These are phyloP conservation scores for Sugiyamaella boreocaroliniensis DNA, from an alignment of 805 yeast genomes.

Conservation along the genomic window DNA sequence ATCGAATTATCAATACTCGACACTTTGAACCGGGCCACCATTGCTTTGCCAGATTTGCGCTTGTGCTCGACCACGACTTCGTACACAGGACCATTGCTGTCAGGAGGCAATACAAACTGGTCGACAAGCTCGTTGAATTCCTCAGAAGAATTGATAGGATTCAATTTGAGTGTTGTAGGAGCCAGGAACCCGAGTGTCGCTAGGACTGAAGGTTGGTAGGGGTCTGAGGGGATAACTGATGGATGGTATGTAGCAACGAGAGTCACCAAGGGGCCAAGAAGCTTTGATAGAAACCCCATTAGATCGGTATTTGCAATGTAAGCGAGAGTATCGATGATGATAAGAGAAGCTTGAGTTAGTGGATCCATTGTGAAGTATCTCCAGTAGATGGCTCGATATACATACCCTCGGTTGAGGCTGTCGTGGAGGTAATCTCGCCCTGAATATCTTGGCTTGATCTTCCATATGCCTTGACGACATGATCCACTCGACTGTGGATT, in stretches of 20 bases:
- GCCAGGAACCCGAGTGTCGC: conserved; percentile 62
- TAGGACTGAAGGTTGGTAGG: conserved; percentile 49
- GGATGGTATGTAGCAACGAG: conserved; percentile 44
- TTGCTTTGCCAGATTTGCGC: conserved; percentile 78
- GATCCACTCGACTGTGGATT: conserved; percentile 27
- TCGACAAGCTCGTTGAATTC: not conserved
- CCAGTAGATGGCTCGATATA: too few relatives aligned
- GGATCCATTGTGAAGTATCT: too few relatives aligned
- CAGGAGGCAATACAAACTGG: conserved; percentile 44
- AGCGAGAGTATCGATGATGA: conserved; percentile 66
- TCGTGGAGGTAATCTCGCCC: not conserved
- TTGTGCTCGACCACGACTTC: conserved; percentile 53
- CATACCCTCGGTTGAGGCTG: too few relatives aligned
- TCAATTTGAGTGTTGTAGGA: conserved; percentile 59
- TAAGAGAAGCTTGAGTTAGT: conserved; percentile 3
- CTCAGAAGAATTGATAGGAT: conserved; percentile 35
- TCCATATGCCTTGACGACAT: conserved; percentile 15
- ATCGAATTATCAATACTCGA: conserved; percentile 42
- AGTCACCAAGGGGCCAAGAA: conserved; percentile 42
- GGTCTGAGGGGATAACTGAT: conserved; percentile 4
- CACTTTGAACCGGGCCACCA: conserved; percentile 47
- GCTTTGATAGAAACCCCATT: conserved; percentile 43
- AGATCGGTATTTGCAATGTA: conserved; percentile 43
- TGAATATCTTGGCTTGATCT: conserved; percentile 2
- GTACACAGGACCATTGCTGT: conserved; percentile 44